A percentile compares a stretch with the other conserved stretches of the same genome.
These are phyloP conservation scores for Tricholoma hemisulphureum DNA, from an alignment of 768 basidiomycete genomes.

Conservation along the genomic window DNA sequence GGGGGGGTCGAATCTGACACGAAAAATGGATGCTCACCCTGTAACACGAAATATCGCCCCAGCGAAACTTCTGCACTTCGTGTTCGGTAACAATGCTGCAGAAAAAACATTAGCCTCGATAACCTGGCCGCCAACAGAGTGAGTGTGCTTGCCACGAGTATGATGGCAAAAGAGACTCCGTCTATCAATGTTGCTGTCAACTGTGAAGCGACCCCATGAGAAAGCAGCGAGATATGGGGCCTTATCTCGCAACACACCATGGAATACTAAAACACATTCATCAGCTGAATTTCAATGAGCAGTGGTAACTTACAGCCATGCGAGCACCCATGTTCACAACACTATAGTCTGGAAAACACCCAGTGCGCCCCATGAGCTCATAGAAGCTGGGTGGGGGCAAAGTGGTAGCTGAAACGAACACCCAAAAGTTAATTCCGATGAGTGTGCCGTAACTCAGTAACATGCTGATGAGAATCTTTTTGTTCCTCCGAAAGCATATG, in stretches of 20 bases:
- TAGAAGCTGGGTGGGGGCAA: slow-evolving; percentile 24
- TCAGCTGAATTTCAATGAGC: neutral
- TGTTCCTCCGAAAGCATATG: slow-evolving; percentile 41
- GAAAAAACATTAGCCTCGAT: neutral
- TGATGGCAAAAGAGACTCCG: slow-evolving; percentile 34
- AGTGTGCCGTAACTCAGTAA: slow-evolving; percentile 30
- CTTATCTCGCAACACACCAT: slow-evolving; percentile 15
- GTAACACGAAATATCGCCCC: slow-evolving; percentile 35
- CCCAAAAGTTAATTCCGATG: slow-evolving; percentile 34
- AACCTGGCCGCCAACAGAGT: neutral
- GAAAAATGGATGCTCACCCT: slow-evolving; percentile 25
- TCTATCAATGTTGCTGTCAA: slow-evolving; percentile 38
- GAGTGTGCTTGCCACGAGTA: slow-evolving; percentile 28
- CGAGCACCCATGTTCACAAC: slow-evolving; percentile 29
- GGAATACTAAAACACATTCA: slow-evolving; percentile 12
- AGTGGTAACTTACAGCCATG: slow-evolving; percentile 30
- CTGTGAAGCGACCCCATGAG: slow-evolving; percentile 14
- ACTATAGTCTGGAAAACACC: slow-evolving; percentile 41
- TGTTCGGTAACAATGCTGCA: slow-evolving; percentile 29
- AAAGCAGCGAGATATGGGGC: neutral
- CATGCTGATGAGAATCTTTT: slow-evolving; percentile 28
- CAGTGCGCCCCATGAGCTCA: slow-evolving; percentile 25
- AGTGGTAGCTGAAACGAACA: slow-evolving; percentile 31
- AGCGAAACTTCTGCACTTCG: slow-evolving; percentile 30
- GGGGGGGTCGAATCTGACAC: neutral